Evolutionary conservation across 352 stramenopile species (phyloP), one percentile per base, ranked within the genome.

Genomic region (Pythium grandisporangium): DNA sequence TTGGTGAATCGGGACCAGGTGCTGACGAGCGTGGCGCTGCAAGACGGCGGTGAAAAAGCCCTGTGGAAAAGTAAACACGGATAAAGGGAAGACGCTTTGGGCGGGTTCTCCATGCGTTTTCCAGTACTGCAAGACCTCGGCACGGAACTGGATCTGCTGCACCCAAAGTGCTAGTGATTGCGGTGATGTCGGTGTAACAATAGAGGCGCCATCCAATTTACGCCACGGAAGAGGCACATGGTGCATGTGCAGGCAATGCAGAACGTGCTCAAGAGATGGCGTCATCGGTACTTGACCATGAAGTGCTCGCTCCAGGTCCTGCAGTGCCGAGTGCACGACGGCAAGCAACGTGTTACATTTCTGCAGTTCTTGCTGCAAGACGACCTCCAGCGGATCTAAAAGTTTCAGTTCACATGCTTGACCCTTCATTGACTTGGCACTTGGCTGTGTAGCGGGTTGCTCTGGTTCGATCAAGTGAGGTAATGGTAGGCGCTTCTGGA

Each of bases 1-100:
- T 30, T 75, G 67, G 35, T 93, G 74, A 22, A 93, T 91, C 6
- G 72, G 72, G 1, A 83, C 64, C 17, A 46, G 27, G 42, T 85
- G 63, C 43, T 77, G 86, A 34, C 78, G 57, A 17, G 79, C 70
- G 24, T 90, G 68, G 6, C 71, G 70, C 58, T 93, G 79, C 12
- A 89, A 37, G 43, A 84, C 67, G 17, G 68, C 78, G 3, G 79
- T 93, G 39, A 93, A 84, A 30, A 93, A 66, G 0, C 74, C 75
- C 20, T 90, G 74, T 0, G 79, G 74, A 22, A 86, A 93, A 25
- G 57, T 70, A 30, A 93, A 88, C 6, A 79, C 59, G 4, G 78
- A 62, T 13, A 91, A 44, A 4, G 70, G 74, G 29, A 79, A 87
- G 12, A 60, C 55, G 26, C 53, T 53, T 41, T 61, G 46, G 20